Conservation (phyloP, 108 stramenopile species). For the Epithemia pelagica region DNA sequence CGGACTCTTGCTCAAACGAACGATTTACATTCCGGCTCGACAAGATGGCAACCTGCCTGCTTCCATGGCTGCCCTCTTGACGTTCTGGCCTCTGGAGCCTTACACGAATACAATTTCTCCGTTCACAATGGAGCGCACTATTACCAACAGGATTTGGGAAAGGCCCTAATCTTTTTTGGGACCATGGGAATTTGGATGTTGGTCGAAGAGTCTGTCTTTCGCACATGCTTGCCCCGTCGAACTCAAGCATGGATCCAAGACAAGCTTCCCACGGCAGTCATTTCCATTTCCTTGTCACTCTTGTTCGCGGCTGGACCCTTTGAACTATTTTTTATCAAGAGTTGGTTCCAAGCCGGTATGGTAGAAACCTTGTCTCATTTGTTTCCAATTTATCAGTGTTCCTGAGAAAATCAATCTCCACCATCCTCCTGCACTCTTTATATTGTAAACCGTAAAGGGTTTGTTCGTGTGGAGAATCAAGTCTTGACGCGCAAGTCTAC, state of each 20-base stretch:
- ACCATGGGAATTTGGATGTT: constrained; percentile 29
- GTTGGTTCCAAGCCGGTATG: constrained; percentile 26
- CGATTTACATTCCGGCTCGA: constrained; percentile 22
- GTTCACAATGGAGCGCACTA: constrained; percentile 17
- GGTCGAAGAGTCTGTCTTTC: constrained; percentile 18
- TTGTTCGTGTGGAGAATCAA: too few species aligned
- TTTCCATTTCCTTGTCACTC: background rate
- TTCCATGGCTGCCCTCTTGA: constrained; percentile 11
- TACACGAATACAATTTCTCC: constrained; percentile 37
- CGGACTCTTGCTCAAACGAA: constrained; percentile 22
- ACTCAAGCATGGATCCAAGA: background rate
- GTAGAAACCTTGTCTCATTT: constrained; percentile 16
- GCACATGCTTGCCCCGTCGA: background rate
- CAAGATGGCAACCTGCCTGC: background rate
- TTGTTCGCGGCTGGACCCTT: constrained; percentile 14
- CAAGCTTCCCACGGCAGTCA: background rate
- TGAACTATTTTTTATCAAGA: constrained; percentile 21
- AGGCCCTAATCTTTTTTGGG: constrained; percentile 23
- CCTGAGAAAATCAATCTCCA: too few species aligned
- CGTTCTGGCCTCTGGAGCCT: constrained; percentile 25
- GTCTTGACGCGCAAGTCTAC: too few species aligned
- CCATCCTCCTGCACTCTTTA: too few species aligned
- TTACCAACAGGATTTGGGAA: constrained; percentile 20
- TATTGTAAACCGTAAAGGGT: too few species aligned
- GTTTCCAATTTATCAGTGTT: constrained; percentile 13